These are phyloP conservation scores for Trichosporon inkin DNA, from an alignment of 1,284 basidiomycete genomes.

Conservation along the genomic window DNA sequence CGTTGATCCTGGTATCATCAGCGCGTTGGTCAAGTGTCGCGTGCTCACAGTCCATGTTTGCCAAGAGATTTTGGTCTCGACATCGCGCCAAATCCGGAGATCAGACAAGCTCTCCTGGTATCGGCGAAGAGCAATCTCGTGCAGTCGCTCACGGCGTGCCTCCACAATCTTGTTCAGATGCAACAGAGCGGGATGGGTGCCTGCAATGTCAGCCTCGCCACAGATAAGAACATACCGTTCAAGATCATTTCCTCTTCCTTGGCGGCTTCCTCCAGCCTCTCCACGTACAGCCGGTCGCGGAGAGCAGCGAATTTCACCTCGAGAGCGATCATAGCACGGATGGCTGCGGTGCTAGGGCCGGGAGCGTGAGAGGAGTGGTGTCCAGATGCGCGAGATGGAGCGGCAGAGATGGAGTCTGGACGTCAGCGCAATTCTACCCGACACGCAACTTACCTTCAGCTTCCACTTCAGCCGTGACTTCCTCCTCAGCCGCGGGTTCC, in stretches of 20 bases:
- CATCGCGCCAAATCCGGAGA: slow-evolving; percentile 48
- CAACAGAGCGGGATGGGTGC: slow-evolving; percentile 55
- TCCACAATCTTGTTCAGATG: slow-evolving; percentile 50
- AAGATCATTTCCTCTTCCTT: slow-evolving; percentile 56
- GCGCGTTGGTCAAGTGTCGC: background rate
- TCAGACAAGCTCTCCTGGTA: slow-evolving; percentile 50
- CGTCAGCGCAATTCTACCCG: background rate
- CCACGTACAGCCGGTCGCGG: slow-evolving; percentile 56
- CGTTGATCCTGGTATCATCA: slow-evolving; percentile 39
- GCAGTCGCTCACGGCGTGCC: slow-evolving; percentile 40
- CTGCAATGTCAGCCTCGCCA: slow-evolving; percentile 30
- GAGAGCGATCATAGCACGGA: slow-evolving; percentile 55
- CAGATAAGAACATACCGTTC: slow-evolving; percentile 46
- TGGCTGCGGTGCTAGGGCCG: slow-evolving; percentile 50
- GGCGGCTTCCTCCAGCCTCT: slow-evolving; percentile 56
- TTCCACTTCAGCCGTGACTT: slow-evolving; percentile 18
- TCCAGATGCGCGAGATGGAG: slow-evolving; percentile 9
- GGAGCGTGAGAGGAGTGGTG: slow-evolving; percentile 44
- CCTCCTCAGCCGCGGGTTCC: slow-evolving; percentile 16
- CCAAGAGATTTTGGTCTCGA: slow-evolving; percentile 51
- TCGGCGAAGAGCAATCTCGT: slow-evolving; percentile 43
- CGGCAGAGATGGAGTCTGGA: slow-evolving; percentile 10
- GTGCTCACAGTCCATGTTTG: slow-evolving; percentile 51
- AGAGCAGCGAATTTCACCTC: slow-evolving; percentile 58
- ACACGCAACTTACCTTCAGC: background rate